Base-by-base conservation (phyloP, 2,329 filamentous ascomycete genomes). In the Pestalotiopsis sp. region DNA sequence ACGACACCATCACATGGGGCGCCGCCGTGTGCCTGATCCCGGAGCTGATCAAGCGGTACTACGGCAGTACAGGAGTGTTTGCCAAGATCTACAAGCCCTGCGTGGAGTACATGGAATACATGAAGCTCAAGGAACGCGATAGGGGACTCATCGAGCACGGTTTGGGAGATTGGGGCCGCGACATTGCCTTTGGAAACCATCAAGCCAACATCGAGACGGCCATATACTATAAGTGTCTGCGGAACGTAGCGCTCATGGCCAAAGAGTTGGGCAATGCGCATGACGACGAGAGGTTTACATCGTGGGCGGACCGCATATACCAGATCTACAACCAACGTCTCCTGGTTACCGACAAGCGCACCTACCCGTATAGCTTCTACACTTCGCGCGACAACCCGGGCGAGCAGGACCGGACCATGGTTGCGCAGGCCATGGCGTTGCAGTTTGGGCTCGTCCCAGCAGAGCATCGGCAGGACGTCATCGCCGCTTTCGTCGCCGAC, bases 1-100 rank as follows among this genome's bases (percentile, higher is more conserved):
- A 84, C 67, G 82, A 85, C 66, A 84, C 82, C 0, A 83, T 83
- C 64, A 82, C 80, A 1, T 83, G 81, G 81, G 81, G 80, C 14
- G 80, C 80, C 25, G 81, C 80, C 1, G 69, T 82, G 0, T 77
- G 75, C n/a, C 72, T 81, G 67, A 72, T 81, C 1, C 75, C 81
- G 0, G 80, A 81, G 39, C 73, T 82, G 1, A 70, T 83, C 11
- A 78, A 78, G 31, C 76, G 75, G 39, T 83, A 83, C 73, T 83
- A 83, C 66, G 80, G 78, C 23, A 80, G 76, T 4, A 83, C 79
- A 0, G 74, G 75, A 11, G 73, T 78, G 0, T 82, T 82, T 63
- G 70, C 73, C 0, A 81, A 79, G 71, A 72, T 82, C 1, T 82
- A 81, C 65, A 71, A 73, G 0, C 76, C 81, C 0, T 81, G 80